Evolutionary conservation across 768 basidiomycete genomes (phyloP).

Genomic region (Panaeolus cyanescens): DNA sequence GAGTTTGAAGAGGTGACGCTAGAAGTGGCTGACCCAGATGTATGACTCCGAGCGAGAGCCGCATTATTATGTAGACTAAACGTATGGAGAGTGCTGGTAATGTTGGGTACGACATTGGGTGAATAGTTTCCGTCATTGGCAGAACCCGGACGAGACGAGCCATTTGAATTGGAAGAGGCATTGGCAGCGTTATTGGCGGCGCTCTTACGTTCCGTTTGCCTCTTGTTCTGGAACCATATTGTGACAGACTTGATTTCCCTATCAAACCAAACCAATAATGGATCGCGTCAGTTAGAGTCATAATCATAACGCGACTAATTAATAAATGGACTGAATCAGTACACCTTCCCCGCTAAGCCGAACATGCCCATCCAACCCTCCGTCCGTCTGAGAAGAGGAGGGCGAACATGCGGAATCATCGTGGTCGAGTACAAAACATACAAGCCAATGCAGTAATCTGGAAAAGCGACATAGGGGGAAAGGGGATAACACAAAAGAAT

Average conservation of each 20-base stretch:
- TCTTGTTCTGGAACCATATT: constrained; percentile 87
- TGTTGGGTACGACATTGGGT: constrained; percentile 31
- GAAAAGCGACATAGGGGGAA: neutral
- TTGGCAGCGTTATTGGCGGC: constrained; percentile 26
- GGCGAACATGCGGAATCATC: neutral
- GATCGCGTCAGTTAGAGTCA: constrained; percentile 17
- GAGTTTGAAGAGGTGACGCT: constrained; percentile 25
- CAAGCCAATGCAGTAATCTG: neutral
- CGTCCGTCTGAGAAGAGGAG: neutral
- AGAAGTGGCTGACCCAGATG: neutral
- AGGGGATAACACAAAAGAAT: neutral
- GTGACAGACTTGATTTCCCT: constrained; percentile 73
- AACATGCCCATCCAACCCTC: neutral
- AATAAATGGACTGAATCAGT: neutral
- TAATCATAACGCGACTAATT: constrained; percentile 7
- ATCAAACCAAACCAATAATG: neutral
- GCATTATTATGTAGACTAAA: constrained; percentile 21
- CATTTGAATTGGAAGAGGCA: constrained; percentile 13
- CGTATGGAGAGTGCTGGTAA: constrained; percentile 28
- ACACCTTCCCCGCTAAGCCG: neutral
- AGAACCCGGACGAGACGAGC: constrained; percentile 7
- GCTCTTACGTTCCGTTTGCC: constrained; percentile 65
- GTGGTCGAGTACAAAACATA: neutral
- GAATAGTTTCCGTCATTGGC: constrained; percentile 18
- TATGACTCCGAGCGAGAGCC: constrained; percentile 7